These are phyloP conservation scores for Paratinospora sagittata DNA, from an alignment of 164 flowering plant genomes.

Conservation along the genomic window DNA sequence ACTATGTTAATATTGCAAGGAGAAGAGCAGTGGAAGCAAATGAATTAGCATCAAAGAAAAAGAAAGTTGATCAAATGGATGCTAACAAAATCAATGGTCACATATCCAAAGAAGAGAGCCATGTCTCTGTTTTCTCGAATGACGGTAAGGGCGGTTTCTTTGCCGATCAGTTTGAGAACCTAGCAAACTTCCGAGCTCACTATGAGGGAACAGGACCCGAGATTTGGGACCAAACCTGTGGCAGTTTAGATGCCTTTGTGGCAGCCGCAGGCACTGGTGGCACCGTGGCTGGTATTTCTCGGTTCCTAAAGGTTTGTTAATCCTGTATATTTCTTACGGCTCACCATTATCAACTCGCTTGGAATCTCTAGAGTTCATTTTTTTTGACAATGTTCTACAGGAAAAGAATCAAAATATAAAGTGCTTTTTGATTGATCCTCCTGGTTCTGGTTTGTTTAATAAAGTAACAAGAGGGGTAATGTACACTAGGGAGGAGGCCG, in stretches of 20 bases:
- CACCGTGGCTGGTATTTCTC: conserved; percentile 84
- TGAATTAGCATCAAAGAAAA: conserved; percentile 40
- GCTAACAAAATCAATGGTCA: conserved; percentile 33
- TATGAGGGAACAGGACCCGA: conserved; percentile 96
- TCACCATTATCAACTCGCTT: not conserved
- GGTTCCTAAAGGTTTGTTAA: conserved; percentile 60
- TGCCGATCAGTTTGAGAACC: conserved; percentile 96
- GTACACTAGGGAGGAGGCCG: conserved; percentile 95
- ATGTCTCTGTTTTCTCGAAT: conserved; percentile 20
- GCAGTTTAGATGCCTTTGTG: conserved; percentile 71
- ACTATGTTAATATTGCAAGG: conserved; percentile 84
- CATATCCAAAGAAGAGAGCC: conserved; percentile 22
- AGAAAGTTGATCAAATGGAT: conserved; percentile 19
- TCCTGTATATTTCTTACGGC: not conserved
- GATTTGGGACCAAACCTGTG: conserved; percentile 85
- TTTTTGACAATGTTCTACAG: conserved; percentile 37
- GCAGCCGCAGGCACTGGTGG: conserved; percentile 99
- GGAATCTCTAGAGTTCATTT: not conserved
- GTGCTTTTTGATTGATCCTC: conserved; percentile 86
- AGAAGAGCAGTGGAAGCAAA: conserved; percentile 79
- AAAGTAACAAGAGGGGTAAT: conserved; percentile 94
- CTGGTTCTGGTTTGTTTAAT: conserved; percentile 94
- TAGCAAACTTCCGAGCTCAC: conserved; percentile 88
- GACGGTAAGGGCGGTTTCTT: conserved; percentile 81
- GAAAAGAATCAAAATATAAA: conserved; percentile 63